phyloP scores from a whole-genome alignment of 2,329 filamentous ascomycete species.

The Pestalotiopsis sp. region DNA sequence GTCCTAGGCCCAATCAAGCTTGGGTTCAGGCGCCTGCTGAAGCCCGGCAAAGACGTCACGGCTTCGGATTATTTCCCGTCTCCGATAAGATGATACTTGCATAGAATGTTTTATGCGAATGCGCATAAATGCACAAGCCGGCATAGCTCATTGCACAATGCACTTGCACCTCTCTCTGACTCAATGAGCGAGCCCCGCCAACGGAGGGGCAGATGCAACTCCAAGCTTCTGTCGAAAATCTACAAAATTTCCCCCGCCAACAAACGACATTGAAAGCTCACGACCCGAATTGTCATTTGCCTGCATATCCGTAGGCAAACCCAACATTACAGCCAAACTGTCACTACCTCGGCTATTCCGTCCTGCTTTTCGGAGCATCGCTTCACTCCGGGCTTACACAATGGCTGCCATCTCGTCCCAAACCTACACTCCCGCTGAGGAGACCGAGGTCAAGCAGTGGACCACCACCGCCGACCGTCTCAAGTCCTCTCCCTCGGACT shows the following conservation, averaged over 20 bases:
- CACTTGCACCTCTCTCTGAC: background rate
- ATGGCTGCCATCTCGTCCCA: conserved; percentile 69
- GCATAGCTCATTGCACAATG: background rate
- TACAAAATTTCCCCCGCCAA: background rate
- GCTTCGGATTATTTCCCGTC: background rate
- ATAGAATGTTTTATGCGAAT: background rate
- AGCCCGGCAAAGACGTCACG: background rate
- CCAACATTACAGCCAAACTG: conserved; percentile 23
- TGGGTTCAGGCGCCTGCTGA: background rate
- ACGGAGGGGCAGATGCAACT: conserved; percentile 5
- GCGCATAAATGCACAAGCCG: background rate
- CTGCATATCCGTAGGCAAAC: conserved; percentile 12
- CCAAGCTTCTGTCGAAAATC: background rate
- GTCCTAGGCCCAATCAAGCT: background rate
- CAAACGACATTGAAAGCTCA: background rate
- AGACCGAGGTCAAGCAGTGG: conserved; percentile 90
- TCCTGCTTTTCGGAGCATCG: conserved; percentile 39
- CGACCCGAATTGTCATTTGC: background rate
- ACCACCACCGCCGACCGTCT: conserved; percentile 76
- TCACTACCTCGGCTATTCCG: conserved; percentile 42
- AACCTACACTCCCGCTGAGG: conserved; percentile 77
- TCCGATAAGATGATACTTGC: background rate
- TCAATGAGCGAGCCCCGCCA: background rate
- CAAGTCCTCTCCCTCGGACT: conserved; percentile 61
- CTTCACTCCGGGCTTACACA: conserved; percentile 47